Conservation (phyloP, 2,329 filamentous ascomycete genomes). For the Pseudocercospora ulei region DNA sequence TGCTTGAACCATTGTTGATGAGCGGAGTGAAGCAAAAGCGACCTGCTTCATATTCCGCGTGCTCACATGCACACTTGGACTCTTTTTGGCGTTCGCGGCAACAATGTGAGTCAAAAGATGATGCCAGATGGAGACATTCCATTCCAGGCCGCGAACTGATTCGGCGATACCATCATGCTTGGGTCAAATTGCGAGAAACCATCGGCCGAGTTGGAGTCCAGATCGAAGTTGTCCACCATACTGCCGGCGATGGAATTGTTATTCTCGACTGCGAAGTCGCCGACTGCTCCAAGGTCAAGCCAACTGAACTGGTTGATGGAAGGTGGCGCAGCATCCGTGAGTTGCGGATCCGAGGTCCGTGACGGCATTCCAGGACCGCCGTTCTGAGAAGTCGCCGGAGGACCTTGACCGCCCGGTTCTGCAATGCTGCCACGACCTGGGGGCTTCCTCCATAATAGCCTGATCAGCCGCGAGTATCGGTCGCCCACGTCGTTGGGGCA, state of each 20-base stretch:
- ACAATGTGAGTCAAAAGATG: conserved; percentile 22
- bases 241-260: conserved; percentile 27
- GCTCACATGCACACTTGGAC: too few species aligned
- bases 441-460: conserved; percentile 49
- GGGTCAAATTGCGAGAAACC: conserved; percentile 29
- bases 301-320: conserved; percentile 51
- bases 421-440: conserved; percentile 25
- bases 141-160: conserved; percentile 25
- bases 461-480: conserved; percentile 52
- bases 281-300: conserved; percentile 52
- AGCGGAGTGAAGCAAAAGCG: too few species aligned
- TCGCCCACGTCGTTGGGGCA: conserved; percentile 52
- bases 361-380: conserved; percentile 12
- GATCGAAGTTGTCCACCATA: conserved; percentile 30
- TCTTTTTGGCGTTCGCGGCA: neutral
- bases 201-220: conserved; percentile 24
- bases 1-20: too few species aligned
- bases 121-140: conserved; percentile 25
- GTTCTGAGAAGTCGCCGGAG: conserved; percentile 16
- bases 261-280: conserved; percentile 43
- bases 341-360: conserved; percentile 10
- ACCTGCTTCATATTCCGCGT: too few species aligned
- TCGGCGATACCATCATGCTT: conserved; percentile 26
- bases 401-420: conserved; percentile 22
- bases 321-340: conserved; percentile 23